Evolutionary conservation across 768 basidiomycete genomes (phyloP), one percentile per base, ranked within the genome.

Genomic region (Lentinula edodes): DNA sequence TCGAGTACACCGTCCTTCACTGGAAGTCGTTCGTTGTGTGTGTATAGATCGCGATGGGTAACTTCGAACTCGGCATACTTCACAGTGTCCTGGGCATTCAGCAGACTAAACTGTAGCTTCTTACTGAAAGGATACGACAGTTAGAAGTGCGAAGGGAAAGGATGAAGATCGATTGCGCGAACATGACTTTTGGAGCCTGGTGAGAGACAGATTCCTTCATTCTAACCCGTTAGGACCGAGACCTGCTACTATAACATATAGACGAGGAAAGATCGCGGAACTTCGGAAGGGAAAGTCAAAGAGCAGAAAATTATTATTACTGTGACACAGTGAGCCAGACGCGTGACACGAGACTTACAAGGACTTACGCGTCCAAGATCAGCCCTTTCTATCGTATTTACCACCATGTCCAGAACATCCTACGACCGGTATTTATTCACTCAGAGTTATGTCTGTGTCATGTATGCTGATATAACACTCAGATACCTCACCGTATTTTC

Each of bases 401-500:
- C 59, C 71, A 80, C 72, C 71, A 97, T 96, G 95, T 95, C 93
- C 66, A 84, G 95, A 69, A 93, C 93, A 62, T 95, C 93, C 32
- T 96, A 97, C 75, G 95, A 97, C 73, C 83, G 94, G 92, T 88
- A 65, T 42, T 2, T 2, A 28, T 28, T 28, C 28, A 28, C 28
- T 28, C 28, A 28, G 28, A 28, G 28, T 3, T 41, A 18, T 18
- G 5, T 59, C 9, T 52, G 12, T 32, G 23, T 2, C n/a, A 46
- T 55, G 3, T 0, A 3, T 35, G 13, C 34, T 35, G 15, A 63
- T 15, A 63, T 15, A 5, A 60, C 18, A 6, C 62, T 15, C 59
- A 90, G 93, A 82, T 98, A 93, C 75, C 86, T 98, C 50, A 98
- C 96, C 32, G 92, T 98, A 66, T 97, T 97, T 80, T 97, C 93